phyloP scores from a whole-genome alignment of 2,329 filamentous ascomycete genomes.

The Fusarium acutatum region DNA sequence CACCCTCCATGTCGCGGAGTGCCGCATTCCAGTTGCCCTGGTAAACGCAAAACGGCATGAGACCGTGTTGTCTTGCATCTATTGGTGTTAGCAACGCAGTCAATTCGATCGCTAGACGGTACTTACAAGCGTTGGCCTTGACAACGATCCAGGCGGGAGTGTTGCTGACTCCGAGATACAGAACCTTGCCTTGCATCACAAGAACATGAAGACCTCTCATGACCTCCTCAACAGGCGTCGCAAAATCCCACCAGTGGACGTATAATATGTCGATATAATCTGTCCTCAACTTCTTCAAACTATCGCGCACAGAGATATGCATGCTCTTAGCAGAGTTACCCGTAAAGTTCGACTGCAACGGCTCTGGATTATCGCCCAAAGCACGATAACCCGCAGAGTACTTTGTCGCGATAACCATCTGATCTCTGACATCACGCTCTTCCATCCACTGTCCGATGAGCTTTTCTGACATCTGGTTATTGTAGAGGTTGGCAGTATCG shows the following conservation, averaged over 20 bases:
- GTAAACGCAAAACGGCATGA: constrained; percentile 42
- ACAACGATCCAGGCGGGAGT: constrained; percentile 45
- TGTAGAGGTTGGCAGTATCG: fast-evolving
- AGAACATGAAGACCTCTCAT: constrained; percentile 13
- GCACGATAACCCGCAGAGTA: neutral
- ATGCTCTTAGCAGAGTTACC: constrained; percentile 52
- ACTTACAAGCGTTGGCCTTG: neutral
- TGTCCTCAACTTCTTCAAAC: constrained; percentile 51
- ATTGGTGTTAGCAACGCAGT: no score
- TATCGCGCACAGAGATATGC: constrained; percentile 50
- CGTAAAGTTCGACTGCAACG: constrained; percentile 42
- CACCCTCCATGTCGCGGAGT: constrained; percentile 42
- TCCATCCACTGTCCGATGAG: neutral
- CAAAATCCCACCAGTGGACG: constrained; percentile 40
- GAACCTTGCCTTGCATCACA: constrained; percentile 26
- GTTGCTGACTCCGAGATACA: constrained; percentile 45
- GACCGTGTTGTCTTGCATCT: constrained; percentile 38
- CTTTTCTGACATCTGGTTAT: neutral
- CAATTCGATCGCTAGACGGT: no score
- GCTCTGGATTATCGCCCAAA: fast-evolving
- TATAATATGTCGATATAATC: constrained; percentile 47
- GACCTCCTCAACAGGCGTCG: constrained; percentile 13
- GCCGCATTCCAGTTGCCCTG: constrained; percentile 43
- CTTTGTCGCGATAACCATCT: neutral
- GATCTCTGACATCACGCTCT: neutral